These are phyloP conservation scores for Panaeolus cyanescens DNA, from an alignment of 768 basidiomycete genomes.

Conservation along the genomic window DNA sequence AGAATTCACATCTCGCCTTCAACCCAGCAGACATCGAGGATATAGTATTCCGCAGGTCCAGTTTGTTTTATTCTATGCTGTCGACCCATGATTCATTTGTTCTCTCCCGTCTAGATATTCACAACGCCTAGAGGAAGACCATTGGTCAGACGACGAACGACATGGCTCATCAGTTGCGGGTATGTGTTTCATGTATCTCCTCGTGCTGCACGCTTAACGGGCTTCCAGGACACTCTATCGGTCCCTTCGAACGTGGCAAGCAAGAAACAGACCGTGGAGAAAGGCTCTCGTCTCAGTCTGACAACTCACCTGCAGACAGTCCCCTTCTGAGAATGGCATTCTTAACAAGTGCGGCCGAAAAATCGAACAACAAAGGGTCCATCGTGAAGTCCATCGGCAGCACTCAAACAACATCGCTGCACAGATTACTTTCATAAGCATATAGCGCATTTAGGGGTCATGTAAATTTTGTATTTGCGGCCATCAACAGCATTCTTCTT, in stretches of 20 bases:
- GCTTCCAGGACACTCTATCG: constrained; percentile 3
- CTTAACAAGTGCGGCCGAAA: constrained; percentile 6
- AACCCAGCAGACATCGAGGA: constrained; percentile 60
- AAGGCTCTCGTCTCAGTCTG: constrained; percentile 14
- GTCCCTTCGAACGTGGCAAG: constrained; percentile 14
- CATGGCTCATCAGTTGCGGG: constrained; percentile 60
- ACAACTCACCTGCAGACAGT: constrained; percentile 10
- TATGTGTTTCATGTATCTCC: constrained; percentile 24
- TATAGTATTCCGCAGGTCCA: constrained; percentile 60
- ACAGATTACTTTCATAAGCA: background rate
- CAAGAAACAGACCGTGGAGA: constrained; percentile 11
- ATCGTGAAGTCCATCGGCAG: background rate
- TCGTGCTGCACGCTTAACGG: background rate
- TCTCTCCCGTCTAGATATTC: constrained; percentile 41
- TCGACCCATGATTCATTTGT: constrained; percentile 6
- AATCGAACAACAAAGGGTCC: constrained; percentile 9
- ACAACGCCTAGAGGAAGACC: constrained; percentile 48
- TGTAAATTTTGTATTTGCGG: background rate
- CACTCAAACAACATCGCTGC: background rate
- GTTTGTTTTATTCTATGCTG: constrained; percentile 3
- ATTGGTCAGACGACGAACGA: constrained; percentile 64
- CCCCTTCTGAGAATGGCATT: constrained; percentile 14
- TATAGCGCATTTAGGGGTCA: background rate
- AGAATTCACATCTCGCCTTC: constrained; percentile 47
- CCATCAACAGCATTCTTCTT: background rate